Percentiles rank a stretch among this genome's conserved stretches.
phyloP scores from a whole-genome alignment of 73 alveolate genomes.

The Symbiodinium pilosum region DNA sequence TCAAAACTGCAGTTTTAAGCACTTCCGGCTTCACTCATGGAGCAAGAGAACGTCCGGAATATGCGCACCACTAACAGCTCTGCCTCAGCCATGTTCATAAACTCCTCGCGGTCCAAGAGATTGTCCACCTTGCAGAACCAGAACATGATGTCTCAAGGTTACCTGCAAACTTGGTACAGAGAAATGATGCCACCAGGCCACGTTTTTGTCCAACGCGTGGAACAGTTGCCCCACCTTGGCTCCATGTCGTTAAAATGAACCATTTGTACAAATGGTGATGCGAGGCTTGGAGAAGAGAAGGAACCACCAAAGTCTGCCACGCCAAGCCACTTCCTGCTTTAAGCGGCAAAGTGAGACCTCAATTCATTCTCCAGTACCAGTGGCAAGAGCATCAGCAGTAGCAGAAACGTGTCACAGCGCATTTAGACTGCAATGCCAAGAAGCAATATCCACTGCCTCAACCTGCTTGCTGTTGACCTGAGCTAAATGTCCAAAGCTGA shows the following conservation, averaged over 20 bases:
- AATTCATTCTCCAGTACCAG: too few species aligned
- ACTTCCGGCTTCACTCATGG: too few species aligned
- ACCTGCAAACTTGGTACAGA: neutral
- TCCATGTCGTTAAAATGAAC: too few species aligned
- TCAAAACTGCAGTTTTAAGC: too few species aligned
- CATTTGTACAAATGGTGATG: too few species aligned
- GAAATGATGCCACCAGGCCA: neutral
- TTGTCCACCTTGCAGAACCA: constrained; percentile 45
- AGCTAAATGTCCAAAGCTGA: neutral
- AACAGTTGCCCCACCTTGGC: constrained; percentile 34
- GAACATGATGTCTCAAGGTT: neutral
- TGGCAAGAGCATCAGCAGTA: too few species aligned
- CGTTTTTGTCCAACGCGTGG: constrained; percentile 33
- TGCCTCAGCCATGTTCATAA: constrained; percentile 30
- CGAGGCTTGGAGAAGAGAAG: neutral
- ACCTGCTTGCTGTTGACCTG: constrained; percentile 57
- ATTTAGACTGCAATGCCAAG: neutral
- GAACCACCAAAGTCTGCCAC: neutral
- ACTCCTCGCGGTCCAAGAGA: constrained; percentile 63
- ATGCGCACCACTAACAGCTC: too few species aligned
- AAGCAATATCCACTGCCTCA: constrained; percentile 17
- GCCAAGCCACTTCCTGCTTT: constrained; percentile 57
- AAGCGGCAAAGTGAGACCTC: constrained; percentile 35
- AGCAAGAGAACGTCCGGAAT: too few species aligned
- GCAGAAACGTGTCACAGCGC: neutral